Conservation (phyloP, 2,329 filamentous ascomycete species). For the Cercospora beticola region DNA sequence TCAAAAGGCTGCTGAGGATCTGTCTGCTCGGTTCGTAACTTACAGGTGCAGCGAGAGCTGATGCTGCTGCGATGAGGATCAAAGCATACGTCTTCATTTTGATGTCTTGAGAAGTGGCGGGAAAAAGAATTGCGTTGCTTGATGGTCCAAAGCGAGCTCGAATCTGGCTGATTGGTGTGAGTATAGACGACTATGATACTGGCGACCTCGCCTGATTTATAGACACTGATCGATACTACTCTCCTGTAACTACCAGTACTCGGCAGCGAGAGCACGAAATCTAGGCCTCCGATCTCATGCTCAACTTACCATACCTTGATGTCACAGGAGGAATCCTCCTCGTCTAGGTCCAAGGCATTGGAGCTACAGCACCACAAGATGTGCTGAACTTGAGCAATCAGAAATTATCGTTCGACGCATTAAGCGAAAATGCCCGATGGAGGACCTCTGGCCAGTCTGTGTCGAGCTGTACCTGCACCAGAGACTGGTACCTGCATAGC, state of each 20-base stretch:
- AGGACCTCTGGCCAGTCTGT: neutral
- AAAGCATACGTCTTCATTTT: conserved; percentile 2
- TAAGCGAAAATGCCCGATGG: neutral
- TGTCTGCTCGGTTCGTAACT: too few species aligned
- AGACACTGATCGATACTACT: neutral
- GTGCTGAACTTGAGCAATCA: neutral
- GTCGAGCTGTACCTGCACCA: neutral
- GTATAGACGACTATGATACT: accelerated
- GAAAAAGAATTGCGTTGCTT: neutral
- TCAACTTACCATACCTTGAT: neutral
- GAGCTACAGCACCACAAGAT: neutral
- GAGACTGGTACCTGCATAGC: neutral
- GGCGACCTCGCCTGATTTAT: neutral
- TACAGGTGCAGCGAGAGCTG: conserved; percentile 8
- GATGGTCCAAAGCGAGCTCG: too few species aligned
- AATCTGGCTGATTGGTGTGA: neutral
- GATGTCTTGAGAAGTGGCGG: neutral
- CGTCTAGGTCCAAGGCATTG: neutral
- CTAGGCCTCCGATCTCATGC: neutral
- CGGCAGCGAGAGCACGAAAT: neutral
- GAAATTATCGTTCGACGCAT: neutral
- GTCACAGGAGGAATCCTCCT: neutral
- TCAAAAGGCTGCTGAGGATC: too few species aligned
- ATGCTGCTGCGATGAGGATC: conserved; percentile 2
- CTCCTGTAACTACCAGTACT: too few species aligned